Evolutionary conservation across 495 filamentous ascomycete species (phyloP).

Genomic region (Mytilinidion resinicola): DNA sequence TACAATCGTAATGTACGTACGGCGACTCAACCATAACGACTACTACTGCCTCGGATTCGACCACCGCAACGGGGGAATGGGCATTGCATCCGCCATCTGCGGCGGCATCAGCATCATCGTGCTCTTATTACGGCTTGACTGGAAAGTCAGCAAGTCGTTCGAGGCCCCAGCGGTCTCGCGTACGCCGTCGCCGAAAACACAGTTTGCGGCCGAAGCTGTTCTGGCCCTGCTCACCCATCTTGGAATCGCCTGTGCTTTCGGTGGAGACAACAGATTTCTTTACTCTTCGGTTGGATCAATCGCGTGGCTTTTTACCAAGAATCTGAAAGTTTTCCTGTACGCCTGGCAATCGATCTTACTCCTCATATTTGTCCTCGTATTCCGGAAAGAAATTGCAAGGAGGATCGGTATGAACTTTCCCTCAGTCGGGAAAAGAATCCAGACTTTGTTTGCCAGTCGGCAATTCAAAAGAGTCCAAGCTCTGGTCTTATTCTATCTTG

Average conservation of each 20-base stretch:
- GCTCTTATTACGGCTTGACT: conserved; percentile 5
- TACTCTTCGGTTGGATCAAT: conserved; percentile 9
- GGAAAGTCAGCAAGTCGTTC: conserved; percentile 12
- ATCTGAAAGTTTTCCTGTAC: not conserved
- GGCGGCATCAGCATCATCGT: conserved; percentile 2
- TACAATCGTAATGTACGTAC: conserved; percentile 16
- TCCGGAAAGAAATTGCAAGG: conserved; percentile 9
- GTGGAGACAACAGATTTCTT: not conserved
- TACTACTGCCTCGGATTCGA: not conserved
- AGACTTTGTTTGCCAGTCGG: not conserved
- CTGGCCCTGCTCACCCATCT: conserved; percentile 7
- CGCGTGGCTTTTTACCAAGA: not conserved
- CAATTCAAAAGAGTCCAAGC: conserved; percentile 2
- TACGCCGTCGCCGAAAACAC: not conserved
- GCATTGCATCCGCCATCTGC: conserved; percentile 14
- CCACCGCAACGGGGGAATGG: conserved; percentile 17
- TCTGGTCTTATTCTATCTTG: not conserved
- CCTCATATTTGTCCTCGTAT: conserved; percentile 8
- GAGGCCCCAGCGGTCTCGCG: not conserved
- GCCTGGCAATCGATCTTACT: conserved; percentile 5
- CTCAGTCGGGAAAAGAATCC: not conserved
- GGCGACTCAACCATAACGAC: not conserved
- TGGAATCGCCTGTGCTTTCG: not conserved
- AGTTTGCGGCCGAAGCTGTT: conserved; percentile 7
- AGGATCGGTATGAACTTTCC: not conserved